Conservation (phyloP, 2,329 filamentous ascomycete species). For the Venturia nashicola region DNA sequence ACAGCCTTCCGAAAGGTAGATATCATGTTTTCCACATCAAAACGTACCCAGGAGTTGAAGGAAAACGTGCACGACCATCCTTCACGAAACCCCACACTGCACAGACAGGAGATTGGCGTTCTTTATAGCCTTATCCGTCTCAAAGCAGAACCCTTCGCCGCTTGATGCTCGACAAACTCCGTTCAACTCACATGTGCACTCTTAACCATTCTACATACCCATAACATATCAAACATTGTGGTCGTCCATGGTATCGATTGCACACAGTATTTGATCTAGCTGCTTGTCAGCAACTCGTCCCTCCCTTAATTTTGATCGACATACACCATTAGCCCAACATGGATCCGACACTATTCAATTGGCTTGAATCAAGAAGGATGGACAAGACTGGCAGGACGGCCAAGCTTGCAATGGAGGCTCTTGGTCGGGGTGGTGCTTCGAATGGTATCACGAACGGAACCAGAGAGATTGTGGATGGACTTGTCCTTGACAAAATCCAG, state of each 20-base stretch:
- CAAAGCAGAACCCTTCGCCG: not conserved
- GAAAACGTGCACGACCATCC: slow-evolving; percentile 2
- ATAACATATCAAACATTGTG: not conserved
- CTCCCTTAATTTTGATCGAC: too few species aligned
- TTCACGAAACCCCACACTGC: slow-evolving; percentile 2
- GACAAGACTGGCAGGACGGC: not conserved
- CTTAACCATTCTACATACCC: too few species aligned
- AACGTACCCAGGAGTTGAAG: not conserved
- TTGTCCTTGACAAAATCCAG: slow-evolving; percentile 25
- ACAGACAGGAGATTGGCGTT: slow-evolving; percentile 3
- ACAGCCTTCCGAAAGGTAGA: not conserved
- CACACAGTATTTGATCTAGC: not conserved
- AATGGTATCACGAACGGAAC: slow-evolving; percentile 1
- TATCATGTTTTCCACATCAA: not conserved
- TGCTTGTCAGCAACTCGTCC: not conserved
- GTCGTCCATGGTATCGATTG: not conserved
- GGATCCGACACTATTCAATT: not conserved
- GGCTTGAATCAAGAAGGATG: not conserved
- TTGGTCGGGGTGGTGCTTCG: not conserved
- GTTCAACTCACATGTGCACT: not conserved
- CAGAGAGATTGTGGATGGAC: slow-evolving; percentile 18
- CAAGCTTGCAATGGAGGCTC: not conserved
- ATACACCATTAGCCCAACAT: not conserved
- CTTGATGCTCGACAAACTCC: not conserved
- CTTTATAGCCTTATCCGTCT: not conserved